Percentiles rank a stretch among this genome's conserved stretches.
phyloP scores from a whole-genome alignment of 2,329 filamentous ascomycete genomes.

The Trichoderma citrinoviride region DNA sequence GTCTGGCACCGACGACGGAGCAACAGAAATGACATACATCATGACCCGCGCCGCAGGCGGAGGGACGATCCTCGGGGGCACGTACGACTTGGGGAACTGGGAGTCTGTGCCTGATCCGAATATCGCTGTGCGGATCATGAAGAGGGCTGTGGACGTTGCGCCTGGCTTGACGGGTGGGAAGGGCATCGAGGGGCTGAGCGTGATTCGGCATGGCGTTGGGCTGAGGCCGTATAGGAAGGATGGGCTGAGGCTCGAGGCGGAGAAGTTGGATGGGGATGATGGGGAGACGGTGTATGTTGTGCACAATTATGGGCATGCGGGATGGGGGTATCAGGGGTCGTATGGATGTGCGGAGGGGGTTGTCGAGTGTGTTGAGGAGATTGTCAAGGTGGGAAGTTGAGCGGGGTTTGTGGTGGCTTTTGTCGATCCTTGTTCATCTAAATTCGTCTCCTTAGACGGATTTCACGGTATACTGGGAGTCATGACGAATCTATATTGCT shows the following conservation, averaged over 20 bases:
- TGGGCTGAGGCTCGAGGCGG: conserved; percentile 70
- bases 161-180: conserved; percentile 63
- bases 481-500: too few relatives aligned
- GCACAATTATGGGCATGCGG: conserved; percentile 77
- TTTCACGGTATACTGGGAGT: too few relatives aligned
- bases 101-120: conserved; percentile 75
- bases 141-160: conserved; percentile 63
- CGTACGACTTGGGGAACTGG: conserved; percentile 77
- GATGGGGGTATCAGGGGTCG: conserved; percentile 69
- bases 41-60: conserved; percentile 81
- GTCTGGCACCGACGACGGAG: conserved; percentile 71
- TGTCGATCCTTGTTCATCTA: too few relatives aligned
- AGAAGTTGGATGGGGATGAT: conserved; percentile 46
- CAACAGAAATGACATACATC: conserved; percentile 71
- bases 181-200: conserved; percentile 68
- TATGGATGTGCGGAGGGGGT: conserved; percentile 70
- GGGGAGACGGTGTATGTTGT: conserved; percentile 54
- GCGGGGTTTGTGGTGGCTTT: conserved; percentile 16
- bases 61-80: conserved; percentile 83
- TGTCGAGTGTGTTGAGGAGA: conserved; percentile 63
- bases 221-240: conserved; percentile 70
- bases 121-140: conserved; percentile 80
- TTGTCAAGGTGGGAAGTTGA: conserved; percentile 39
- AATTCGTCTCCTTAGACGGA: too few relatives aligned
- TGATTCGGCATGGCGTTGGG: conserved; percentile 80